Conservation (phyloP, 108 stramenopile genomes). For the Skeletonema menzelii region DNA sequence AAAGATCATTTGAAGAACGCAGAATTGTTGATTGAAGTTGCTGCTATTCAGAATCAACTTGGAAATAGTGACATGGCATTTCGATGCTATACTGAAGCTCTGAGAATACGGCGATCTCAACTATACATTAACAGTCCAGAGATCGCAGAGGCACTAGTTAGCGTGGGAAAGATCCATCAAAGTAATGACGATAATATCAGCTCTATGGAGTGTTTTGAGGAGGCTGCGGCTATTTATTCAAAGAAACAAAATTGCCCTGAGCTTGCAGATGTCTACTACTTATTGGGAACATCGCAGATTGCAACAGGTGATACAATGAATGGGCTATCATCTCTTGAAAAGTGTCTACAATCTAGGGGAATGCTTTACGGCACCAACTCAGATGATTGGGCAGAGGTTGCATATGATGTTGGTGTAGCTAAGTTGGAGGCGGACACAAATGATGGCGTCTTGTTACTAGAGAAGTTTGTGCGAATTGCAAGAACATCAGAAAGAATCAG, state of each 20-base stretch:
- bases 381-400: slow-evolving; percentile 36
- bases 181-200: slow-evolving; percentile 8
- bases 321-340: slow-evolving; percentile 28
- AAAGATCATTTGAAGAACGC: slow-evolving; percentile 50
- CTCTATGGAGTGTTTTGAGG: slow-evolving; percentile 34
- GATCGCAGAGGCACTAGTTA: slow-evolving; percentile 46
- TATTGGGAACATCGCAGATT: slow-evolving; percentile 33
- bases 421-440: slow-evolving; percentile 24
- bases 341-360: slow-evolving; percentile 25
- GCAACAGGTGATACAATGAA: slow-evolving; percentile 19
- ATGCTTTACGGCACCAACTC: slow-evolving; percentile 13
- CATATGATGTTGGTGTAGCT: slow-evolving; percentile 37
- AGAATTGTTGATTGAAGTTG: slow-evolving; percentile 51
- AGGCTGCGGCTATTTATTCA: slow-evolving; percentile 41
- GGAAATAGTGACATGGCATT: slow-evolving; percentile 38
- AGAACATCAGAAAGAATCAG: slow-evolving; percentile 5
- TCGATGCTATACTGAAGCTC: slow-evolving; percentile 48
- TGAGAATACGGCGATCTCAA: slow-evolving; percentile 31
- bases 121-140: slow-evolving; percentile 9
- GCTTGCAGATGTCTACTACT: slow-evolving; percentile 19
- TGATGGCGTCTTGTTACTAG: slow-evolving; percentile 13
- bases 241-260: slow-evolving; percentile 2
- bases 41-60: slow-evolving; percentile 35
- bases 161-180: slow-evolving; percentile 28
- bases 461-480: slow-evolving; percentile 25